Evolutionary conservation across 192 early-diverging fungal species (phyloP).

Genomic region (Phycomyces blakesleeanus): DNA sequence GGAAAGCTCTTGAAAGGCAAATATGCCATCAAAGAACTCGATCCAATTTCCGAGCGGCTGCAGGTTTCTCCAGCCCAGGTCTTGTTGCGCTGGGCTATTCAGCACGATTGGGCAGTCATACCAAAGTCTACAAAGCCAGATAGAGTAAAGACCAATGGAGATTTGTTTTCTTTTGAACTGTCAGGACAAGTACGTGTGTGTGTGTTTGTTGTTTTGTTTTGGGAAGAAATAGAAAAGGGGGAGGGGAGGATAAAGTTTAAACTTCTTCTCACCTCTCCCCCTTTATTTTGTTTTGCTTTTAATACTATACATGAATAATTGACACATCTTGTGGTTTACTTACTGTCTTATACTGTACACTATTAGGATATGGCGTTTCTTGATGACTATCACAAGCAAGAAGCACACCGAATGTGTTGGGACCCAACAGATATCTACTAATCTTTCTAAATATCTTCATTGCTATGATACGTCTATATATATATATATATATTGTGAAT

Average conservation of each 20-base stretch:
- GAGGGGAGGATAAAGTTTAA: not conserved
- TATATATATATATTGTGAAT: too few species aligned
- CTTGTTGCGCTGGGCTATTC: constrained; percentile 63
- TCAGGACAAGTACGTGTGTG: constrained; percentile 38
- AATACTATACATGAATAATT: not conserved
- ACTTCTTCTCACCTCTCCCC: too few species aligned
- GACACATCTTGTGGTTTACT: constrained; percentile 5
- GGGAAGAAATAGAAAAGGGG: not conserved
- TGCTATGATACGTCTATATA: too few species aligned
- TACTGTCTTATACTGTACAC: too few species aligned
- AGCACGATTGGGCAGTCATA: constrained; percentile 61
- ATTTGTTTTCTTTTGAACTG: constrained; percentile 48
- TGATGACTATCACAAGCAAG: constrained; percentile 28
- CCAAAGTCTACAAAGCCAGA: constrained; percentile 56
- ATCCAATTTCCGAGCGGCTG: constrained; percentile 23
- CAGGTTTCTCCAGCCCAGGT: constrained; percentile 43
- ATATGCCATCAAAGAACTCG: constrained; percentile 19
- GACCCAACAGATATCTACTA: constrained; percentile 38
- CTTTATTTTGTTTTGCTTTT: not conserved
- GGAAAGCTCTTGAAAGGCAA: constrained; percentile 38
- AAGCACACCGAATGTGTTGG: constrained; percentile 43
- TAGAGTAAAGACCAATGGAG: constrained; percentile 39
- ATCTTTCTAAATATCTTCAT: too few species aligned
- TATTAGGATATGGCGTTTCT: constrained; percentile 38
- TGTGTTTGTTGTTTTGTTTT: too few species aligned